Percentiles rank a stretch among this genome's conserved stretches.
phyloP scores from a whole-genome alignment of 1,284 basidiomycete genomes.

The Moesziomyces antarcticus region DNA sequence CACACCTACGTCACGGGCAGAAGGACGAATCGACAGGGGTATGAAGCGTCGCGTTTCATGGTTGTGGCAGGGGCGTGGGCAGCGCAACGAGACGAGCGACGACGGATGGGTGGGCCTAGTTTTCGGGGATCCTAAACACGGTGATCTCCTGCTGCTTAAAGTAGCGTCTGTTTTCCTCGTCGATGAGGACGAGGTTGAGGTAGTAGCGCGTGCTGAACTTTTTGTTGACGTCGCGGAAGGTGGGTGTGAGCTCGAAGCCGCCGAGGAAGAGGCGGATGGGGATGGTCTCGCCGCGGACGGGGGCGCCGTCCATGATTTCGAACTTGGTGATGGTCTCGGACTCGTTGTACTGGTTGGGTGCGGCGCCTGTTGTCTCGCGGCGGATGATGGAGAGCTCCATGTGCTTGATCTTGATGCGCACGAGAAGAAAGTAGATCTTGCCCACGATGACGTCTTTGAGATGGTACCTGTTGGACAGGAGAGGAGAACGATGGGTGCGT shows the following conservation, averaged over 20 bases:
- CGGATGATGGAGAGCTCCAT: conserved; percentile 99
- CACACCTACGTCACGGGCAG: too few species aligned
- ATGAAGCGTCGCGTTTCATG: too few species aligned
- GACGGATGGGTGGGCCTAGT: conserved; percentile 3
- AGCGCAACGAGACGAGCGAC: too few species aligned
- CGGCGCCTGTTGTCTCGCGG: conserved; percentile 87
- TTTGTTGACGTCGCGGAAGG: conserved; percentile 99
- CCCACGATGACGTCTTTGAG: conserved; percentile 99
- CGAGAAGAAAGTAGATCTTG: conserved; percentile 98
- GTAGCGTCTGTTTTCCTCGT: conserved; percentile 95
- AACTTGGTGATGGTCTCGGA: conserved; percentile 99
- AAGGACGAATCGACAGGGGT: too few species aligned
- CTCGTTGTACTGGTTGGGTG: conserved; percentile 97
- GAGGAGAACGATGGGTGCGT: not conserved
- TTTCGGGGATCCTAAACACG: conserved; percentile 55
- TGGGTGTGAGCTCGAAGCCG: conserved; percentile 97
- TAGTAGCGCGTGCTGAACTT: conserved; percentile 98
- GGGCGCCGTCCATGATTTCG: conserved; percentile 83
- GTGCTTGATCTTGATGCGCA: conserved; percentile 99
- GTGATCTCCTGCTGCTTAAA: conserved; percentile 75
- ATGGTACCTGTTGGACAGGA: conserved; percentile 75
- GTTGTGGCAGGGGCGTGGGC: too few species aligned
- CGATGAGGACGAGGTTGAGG: conserved; percentile 89
- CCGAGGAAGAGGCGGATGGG: conserved; percentile 97
- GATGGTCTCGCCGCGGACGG: conserved; percentile 94